Evolutionary conservation across 108 stramenopile species (phyloP).

Genomic region (Cyclotella distinguenda): DNA sequence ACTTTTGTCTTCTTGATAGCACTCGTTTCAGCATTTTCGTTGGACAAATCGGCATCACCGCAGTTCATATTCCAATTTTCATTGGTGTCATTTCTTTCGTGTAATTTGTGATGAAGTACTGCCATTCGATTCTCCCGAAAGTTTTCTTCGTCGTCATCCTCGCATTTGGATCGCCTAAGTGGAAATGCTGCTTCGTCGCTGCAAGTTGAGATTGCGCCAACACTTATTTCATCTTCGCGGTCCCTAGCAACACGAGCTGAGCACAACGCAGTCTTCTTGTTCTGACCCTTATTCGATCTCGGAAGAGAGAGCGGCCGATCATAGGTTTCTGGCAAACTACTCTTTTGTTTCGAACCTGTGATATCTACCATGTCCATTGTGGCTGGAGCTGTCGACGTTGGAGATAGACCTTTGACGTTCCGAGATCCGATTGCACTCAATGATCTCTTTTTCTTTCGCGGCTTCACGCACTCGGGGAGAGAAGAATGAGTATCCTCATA

Average conservation of each 20-base stretch:
- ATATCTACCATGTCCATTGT: conserved; percentile 20
- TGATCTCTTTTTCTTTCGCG: not conserved
- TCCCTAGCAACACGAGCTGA: conserved; percentile 4
- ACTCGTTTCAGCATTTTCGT: conserved; percentile 2
- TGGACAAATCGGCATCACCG: conserved; percentile 1
- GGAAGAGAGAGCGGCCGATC: conserved; percentile 33
- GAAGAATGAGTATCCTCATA: no score
- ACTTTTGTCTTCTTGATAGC: conserved; percentile 1
- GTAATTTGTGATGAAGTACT: not conserved
- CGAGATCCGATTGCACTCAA: not conserved
- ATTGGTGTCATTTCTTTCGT: conserved; percentile 3
- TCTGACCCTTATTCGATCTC: conserved; percentile 26
- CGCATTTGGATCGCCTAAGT: not conserved
- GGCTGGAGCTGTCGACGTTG: conserved; percentile 34
- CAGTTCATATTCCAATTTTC: not conserved
- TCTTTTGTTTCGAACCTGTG: conserved; percentile 8
- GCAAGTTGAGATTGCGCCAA: not conserved
- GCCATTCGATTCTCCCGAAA: no score
- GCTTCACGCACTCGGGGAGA: no score
- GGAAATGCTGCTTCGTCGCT: no score
- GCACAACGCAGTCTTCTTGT: conserved; percentile 31
- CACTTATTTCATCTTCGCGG: not conserved
- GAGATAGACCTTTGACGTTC: conserved; percentile 10
- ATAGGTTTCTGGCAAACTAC: not conserved
- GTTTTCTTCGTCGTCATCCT: no score